Base-by-base conservation (phyloP, 1,139 yeast species). In the Dujonia santamariae region DNA sequence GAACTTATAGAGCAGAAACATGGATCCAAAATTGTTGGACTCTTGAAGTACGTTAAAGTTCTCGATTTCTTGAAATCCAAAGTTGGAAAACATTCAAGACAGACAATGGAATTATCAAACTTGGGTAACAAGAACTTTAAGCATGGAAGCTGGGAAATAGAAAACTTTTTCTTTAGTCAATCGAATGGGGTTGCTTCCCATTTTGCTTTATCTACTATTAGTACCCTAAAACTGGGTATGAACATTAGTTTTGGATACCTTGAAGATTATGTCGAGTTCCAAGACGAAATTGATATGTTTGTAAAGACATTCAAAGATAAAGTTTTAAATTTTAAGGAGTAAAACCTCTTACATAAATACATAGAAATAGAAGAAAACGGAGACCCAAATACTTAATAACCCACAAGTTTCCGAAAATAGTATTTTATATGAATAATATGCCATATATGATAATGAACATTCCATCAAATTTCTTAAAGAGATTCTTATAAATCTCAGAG, bases 51-150 rank as follows among this genome's bases (percentile, higher is more conserved):
- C 4, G 31, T 48, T 4, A 46, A 50, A 30, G 31, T 47, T 7
- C 37, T 44, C 32, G 35, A 45, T 5, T 38, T 43, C 12, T 26
- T 48, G 11, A 26, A 34, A 4, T n/a, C 27, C 2, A 45, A 37
- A 19, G 25, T 45, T 6, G 50, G 46, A 3, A 12, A 26, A 19
- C 35, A 40, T 12, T 33, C 37, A n/a, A 28, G 45, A 19, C 23
- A 34, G 13, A 50, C 57, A 6, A 34, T 59, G 19, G 63, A 52
- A 39, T 34, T 56, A 2, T 60, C 67, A 3, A 62, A 62, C 37
- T 32, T 61, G 16, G 67, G 67, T 3, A 33, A 30, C 22, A 35
- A 34, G 7, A 35, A 39, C 3, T 30, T 38, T 16, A n/a, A 25
- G 2, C 23, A 32, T 4, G 47, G 47, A 3, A 42, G 40, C 16